Percentiles rank a stretch among this genome's conserved stretches.
These are phyloP conservation scores for Nannochloris sp. DNA, from an alignment of 139 green algal species.

Conservation along the genomic window DNA sequence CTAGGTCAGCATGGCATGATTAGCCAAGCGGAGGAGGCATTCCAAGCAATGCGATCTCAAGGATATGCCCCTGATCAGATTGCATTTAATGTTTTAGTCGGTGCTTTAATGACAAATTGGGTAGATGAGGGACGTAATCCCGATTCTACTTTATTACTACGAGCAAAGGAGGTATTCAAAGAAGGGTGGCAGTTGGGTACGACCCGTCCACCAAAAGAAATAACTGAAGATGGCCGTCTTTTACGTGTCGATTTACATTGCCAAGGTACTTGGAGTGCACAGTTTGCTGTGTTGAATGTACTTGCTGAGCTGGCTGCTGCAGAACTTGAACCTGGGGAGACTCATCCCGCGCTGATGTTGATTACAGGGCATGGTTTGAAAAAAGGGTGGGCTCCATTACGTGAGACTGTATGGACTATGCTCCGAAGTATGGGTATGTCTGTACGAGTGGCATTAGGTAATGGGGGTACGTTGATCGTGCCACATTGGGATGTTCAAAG, in stretches of 20 bases:
- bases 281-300: conserved; percentile 19
- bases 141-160: neutral
- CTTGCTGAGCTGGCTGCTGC: neutral
- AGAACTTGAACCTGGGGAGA: neutral
- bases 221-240: neutral
- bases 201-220: neutral
- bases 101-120: neutral
- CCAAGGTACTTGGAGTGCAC: conserved; percentile 13
- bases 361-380: conserved; percentile 12
- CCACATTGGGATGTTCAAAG: neutral
- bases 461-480: conserved; percentile 18
- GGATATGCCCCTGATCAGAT: neutral
- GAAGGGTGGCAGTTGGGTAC: neutral
- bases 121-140: neutral
- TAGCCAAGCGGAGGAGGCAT: neutral
- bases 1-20: conserved; percentile 11
- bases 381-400: conserved; percentile 1
- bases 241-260: conserved; percentile 17
- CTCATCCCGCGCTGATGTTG: neutral
- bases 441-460: neutral
- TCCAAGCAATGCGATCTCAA: neutral
- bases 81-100: neutral
- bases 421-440: conserved; percentile 14
- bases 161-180: neutral
- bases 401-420: conserved; percentile 5